Base-by-base conservation (phyloP, 2,329 filamentous ascomycete genomes). In the Cercospora sesami region DNA sequence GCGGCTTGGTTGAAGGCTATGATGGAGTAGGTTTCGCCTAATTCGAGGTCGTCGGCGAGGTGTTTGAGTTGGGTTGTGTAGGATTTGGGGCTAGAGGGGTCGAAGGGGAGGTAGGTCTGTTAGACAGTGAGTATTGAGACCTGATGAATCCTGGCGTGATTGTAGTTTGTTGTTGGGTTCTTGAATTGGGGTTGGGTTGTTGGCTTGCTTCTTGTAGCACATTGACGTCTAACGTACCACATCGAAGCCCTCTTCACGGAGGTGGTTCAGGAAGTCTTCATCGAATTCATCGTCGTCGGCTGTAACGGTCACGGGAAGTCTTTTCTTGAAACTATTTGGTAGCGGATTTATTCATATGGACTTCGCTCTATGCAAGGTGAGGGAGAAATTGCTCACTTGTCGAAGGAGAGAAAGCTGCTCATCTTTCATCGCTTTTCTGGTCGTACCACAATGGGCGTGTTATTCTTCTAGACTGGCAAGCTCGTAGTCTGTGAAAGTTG, bases 191-290 rank as follows among this genome's bases (percentile, higher is more conserved):
- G n/a, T n/a, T n/a, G n/a, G n/a, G n/a, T n/a, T n/a, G n/a, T n/a
- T n/a, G n/a, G n/a, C n/a, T n/a, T n/a, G n/a, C n/a, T n/a, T n/a
- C n/a, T n/a, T n/a, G n/a, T n/a, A n/a, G n/a, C 16, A 18, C 48
- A 23, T 10, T 21, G 48, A 21, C 3, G 18, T 21, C 18, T 14
- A 14, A 33, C 55, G 28, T 36, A 58, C 55, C 6, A 78, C 77
- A 39, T 80, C 75, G 76, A 80, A 83, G 66, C 81, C 80, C 70
- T 83, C 81, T 67, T 81, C 78, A 69, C 76, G 75, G 73, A 81
- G 79, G 57, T 80, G 75, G 9, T 80, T 72, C 16, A 83, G 69
- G 5, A 78, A 23, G 76, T 60, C 63, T 53, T 57, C 73, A 36
- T 82, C 79, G 60, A 81, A 79, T 45, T 80, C 75, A 3, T 77